Evolutionary conservation across 1,284 basidiomycete species (phyloP).

Genomic region (Stygiomarasmius scandens): DNA sequence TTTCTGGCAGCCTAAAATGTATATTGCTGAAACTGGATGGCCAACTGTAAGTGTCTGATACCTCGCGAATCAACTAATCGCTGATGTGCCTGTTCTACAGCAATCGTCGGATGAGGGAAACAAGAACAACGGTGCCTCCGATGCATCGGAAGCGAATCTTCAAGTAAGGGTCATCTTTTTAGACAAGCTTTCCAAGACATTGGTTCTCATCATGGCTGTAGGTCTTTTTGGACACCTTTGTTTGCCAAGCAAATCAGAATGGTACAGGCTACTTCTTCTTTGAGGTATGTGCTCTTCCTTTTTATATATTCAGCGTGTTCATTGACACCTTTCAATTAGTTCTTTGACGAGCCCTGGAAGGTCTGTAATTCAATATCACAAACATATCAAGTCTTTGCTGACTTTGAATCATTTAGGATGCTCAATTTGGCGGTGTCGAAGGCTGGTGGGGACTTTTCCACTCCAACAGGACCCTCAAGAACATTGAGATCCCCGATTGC

Average conservation of each 20-base stretch:
- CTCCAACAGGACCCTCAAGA: constrained; percentile 56
- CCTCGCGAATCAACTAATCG: not conserved
- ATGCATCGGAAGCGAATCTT: constrained; percentile 70
- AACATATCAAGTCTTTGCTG: not conserved
- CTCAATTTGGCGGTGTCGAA: constrained; percentile 86
- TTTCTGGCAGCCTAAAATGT: constrained; percentile 62
- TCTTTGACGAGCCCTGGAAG: constrained; percentile 88
- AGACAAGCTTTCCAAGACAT: not conserved
- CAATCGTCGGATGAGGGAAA: constrained; percentile 58
- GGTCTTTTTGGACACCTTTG: constrained; percentile 82
- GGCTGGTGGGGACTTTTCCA: constrained; percentile 61
- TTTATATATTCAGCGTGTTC: constrained; percentile 2
- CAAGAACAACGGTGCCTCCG: constrained; percentile 65
- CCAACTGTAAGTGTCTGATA: constrained; percentile 67
- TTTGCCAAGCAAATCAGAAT: constrained; percentile 85
- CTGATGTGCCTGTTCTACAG: constrained; percentile 31
- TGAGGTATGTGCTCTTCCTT: constrained; percentile 48
- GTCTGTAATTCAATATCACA: constrained; percentile 27
- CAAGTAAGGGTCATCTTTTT: constrained; percentile 43
- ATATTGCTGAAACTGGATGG: constrained; percentile 95
- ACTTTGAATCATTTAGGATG: constrained; percentile 30
- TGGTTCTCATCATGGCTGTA: constrained; percentile 29
- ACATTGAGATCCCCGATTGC: constrained; percentile 55
- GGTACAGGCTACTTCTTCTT: constrained; percentile 87
- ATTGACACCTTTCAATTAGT: constrained; percentile 45